Base-by-base conservation (phyloP, 1,284 basidiomycete species). In the Cryptococcus floricola region DNA sequence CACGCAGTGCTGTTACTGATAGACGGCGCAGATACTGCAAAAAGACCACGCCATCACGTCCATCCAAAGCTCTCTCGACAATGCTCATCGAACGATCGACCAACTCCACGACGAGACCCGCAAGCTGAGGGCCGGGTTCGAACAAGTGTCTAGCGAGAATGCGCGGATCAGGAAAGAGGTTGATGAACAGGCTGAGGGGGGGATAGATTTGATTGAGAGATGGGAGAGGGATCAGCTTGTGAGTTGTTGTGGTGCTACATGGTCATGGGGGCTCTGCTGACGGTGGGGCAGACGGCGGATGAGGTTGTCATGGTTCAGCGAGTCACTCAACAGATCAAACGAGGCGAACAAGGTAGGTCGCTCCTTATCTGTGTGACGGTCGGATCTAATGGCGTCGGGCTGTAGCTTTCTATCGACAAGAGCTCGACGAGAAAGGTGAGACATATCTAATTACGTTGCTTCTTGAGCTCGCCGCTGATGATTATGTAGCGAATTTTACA, bases 221-320 rank as follows among this genome's bases (percentile, higher is more conserved):
- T 51, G 50, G 50, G 28, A 51, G 39, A 42, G 25, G 18, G 42
- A 51, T 27, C n/a, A 51, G 39, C 39, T 42, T 25, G 50, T 51
- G 2, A 34, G 50, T n/a, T n/a, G n/a, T n/a, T 51, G 4, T 6
- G 2, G 10, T 10, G 27, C 13, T 31, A 18, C n/a, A 27, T 25
- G 6, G 5, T 5, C 4, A n/a, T n/a, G 23, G 46, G 46, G 28
- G 28, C 25, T 9, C 1, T 27, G 14, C 46, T 37, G 25, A 48
- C 14, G 9, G 9, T 12, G 7, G 3, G 14, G 18, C 7, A 50
- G 48, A 18, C 34, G 4, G 23, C 34, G 10, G 42, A 44, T 19
- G 31, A 52, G 50, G 16, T 16, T 19, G 28, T 42, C 23, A 14
- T 39, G 48, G 50, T 52, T 6, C 39, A 52, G 50, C 42, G 42